Evolutionary conservation across 1,284 basidiomycete genomes (phyloP).

Genomic region (Heterobasidion occidentale): DNA sequence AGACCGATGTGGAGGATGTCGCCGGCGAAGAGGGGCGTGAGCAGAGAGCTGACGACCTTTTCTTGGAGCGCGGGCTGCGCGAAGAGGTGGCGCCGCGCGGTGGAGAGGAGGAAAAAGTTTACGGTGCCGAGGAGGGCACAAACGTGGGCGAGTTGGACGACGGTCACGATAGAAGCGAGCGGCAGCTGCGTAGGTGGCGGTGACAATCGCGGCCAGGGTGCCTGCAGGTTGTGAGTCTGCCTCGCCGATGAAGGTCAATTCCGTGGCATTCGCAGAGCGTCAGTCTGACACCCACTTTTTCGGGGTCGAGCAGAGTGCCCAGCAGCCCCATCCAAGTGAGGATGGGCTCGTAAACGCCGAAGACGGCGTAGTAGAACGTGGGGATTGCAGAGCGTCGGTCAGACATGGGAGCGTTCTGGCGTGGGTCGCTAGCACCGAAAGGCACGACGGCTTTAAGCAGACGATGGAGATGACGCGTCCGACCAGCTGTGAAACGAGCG

Average conservation of each 20-base stretch:
- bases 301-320: constrained; percentile 59
- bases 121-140: constrained; percentile 64
- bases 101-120: constrained; percentile 57
- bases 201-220: constrained; percentile 50
- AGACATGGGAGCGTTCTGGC: background rate
- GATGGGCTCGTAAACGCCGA: constrained; percentile 65
- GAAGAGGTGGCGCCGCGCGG: constrained; percentile 50
- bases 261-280: background rate
- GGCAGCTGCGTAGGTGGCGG: constrained; percentile 45
- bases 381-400: constrained; percentile 30
- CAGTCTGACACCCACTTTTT: constrained; percentile 35
- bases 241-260: constrained; percentile 1
- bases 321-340: constrained; percentile 57
- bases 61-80: constrained; percentile 57
- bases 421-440: background rate
- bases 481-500: no score
- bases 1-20: constrained; percentile 58
- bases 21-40: constrained; percentile 60
- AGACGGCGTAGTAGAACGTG: constrained; percentile 61
- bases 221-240: constrained; percentile 65
- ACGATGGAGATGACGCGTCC: no score
- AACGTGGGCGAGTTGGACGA: constrained; percentile 66
- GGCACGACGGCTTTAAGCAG: no score
- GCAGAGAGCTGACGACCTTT: constrained; percentile 52
- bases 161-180: constrained; percentile 54